phyloP scores from a whole-genome alignment of 768 basidiomycete genomes.

The Russula sp. region DNA sequence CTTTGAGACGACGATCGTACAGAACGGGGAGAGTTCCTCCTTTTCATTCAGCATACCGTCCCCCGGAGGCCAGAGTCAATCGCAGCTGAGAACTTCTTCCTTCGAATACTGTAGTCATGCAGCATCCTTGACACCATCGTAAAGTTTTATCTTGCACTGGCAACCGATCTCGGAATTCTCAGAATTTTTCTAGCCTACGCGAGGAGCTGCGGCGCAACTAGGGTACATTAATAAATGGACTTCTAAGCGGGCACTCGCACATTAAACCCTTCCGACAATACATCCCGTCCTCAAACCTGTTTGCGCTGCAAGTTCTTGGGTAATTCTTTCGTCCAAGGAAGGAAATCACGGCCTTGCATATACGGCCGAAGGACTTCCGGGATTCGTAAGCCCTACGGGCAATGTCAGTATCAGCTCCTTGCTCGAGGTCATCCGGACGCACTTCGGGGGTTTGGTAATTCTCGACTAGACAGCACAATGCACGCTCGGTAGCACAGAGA shows the following conservation, averaged over 20 bases:
- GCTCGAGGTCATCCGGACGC: slow-evolving; percentile 28
- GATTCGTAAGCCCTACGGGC: slow-evolving; percentile 71
- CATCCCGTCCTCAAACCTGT: slow-evolving; percentile 36
- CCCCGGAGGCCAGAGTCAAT: neutral
- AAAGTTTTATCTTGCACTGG: neutral
- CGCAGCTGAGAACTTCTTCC: neutral
- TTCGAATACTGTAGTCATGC: neutral
- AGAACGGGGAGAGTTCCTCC: slow-evolving; percentile 24
- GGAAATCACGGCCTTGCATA: slow-evolving; percentile 91
- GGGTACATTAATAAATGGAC: slow-evolving; percentile 12
- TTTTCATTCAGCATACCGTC: slow-evolving; percentile 6
- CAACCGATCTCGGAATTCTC: neutral
- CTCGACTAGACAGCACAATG: slow-evolving; percentile 95
- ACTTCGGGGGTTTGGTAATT: slow-evolving; percentile 97
- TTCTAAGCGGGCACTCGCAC: slow-evolving; percentile 14
- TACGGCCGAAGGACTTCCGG: slow-evolving; percentile 90
- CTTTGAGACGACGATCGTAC: slow-evolving; percentile 13
- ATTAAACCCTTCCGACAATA: neutral
- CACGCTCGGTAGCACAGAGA: slow-evolving; percentile 93
- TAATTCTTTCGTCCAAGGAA: slow-evolving; percentile 77
- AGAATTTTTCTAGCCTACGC: neutral
- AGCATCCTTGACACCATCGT: neutral
- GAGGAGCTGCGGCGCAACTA: neutral
- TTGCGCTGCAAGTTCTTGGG: slow-evolving; percentile 78
- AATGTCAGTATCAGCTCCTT: neutral